Base-by-base conservation (phyloP, 768 basidiomycete species). In the Phylloporus sp. region DNA sequence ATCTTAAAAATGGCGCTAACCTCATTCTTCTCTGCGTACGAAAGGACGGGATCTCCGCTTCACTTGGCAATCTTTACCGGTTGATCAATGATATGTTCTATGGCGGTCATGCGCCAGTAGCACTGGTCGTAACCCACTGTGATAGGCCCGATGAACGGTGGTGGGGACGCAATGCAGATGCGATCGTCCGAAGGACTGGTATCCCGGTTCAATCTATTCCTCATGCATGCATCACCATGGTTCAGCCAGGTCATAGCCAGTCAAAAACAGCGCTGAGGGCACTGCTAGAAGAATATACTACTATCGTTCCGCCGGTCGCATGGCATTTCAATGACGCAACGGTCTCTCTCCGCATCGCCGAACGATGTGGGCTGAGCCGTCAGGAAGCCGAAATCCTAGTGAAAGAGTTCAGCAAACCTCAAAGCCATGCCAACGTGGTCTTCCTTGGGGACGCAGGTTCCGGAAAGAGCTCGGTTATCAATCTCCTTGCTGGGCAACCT, bases 1-100 rank as follows among this genome's bases (percentile, higher is more conserved):
- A 29, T 8, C 53, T 70, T 2, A 26, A 26, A 22, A 26, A 42
- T n/a, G 69, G 72, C 9, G 55, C 71, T n/a, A 59, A 55, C 43
- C 62, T 71, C 10, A 61, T 73, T 14, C 54, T 72, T 5, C 69
- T 62, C 43, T 63, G 64, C 41, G 60, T 66, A 45, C 57, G 63
- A 11, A 63, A 55, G 6, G 65, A 67, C 2, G 48, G 62, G 38
- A 59, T 67, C 51, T 56, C 38, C 22, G 56, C 58, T 18, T 45
- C 59, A 1, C 52, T 60, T 7, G 43, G 58, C 20, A 53, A 56
- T 35, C 69, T 70, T 34, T 71, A 65, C 56, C 49, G 44, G 34
- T 31, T 71, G 5, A 62, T 71, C 49, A 50, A 55, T 18, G 48
- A 69, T 11, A 56, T 69, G 20, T 64, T 73, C 20, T 73, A 66